These are phyloP conservation scores for Alloteropsis angusta DNA, from an alignment of 202 grass and related monocot species.

Conservation along the genomic window DNA sequence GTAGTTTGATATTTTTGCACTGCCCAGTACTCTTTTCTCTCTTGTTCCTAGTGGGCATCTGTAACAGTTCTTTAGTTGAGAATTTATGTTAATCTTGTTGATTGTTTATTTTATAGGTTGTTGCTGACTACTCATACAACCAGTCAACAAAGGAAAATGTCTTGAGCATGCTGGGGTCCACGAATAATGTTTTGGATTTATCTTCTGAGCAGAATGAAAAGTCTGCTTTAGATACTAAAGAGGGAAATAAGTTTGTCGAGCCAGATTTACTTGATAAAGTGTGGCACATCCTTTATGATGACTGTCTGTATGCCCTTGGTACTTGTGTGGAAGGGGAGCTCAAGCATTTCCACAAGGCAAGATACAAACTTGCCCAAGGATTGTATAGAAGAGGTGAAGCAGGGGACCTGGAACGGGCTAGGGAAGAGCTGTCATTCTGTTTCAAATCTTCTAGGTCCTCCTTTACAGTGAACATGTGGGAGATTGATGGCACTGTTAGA, in stretches of 20 bases:
- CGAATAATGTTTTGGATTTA: slow-evolving; percentile 37
- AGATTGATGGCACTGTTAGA: slow-evolving; percentile 83
- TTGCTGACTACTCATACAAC: slow-evolving; percentile 66
- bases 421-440: slow-evolving; percentile 95
- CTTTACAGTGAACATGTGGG: slow-evolving; percentile 97
- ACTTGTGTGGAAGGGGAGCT: slow-evolving; percentile 86
- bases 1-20: background rate
- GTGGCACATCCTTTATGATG: slow-evolving; percentile 91
- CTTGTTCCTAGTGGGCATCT: slow-evolving; percentile 5
- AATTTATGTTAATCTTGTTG: slow-evolving; percentile 21
- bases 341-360: slow-evolving; percentile 93
- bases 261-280: slow-evolving; percentile 59
- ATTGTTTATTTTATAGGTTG: slow-evolving; percentile 52
- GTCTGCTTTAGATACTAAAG: slow-evolving; percentile 23
- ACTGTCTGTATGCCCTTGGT: slow-evolving; percentile 72
- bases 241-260: slow-evolving; percentile 46
- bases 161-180: slow-evolving; percentile 49
- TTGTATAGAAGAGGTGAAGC: slow-evolving; percentile 64
- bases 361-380: slow-evolving; percentile 91
- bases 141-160: slow-evolving; percentile 66
- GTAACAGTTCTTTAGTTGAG: background rate
- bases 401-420: slow-evolving; percentile 70
- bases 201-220: slow-evolving; percentile 33
- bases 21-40: background rate
- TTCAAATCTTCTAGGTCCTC: slow-evolving; percentile 95